Conservation (phyloP, 2,329 filamentous ascomycete species). For the Xylariales sp. region DNA sequence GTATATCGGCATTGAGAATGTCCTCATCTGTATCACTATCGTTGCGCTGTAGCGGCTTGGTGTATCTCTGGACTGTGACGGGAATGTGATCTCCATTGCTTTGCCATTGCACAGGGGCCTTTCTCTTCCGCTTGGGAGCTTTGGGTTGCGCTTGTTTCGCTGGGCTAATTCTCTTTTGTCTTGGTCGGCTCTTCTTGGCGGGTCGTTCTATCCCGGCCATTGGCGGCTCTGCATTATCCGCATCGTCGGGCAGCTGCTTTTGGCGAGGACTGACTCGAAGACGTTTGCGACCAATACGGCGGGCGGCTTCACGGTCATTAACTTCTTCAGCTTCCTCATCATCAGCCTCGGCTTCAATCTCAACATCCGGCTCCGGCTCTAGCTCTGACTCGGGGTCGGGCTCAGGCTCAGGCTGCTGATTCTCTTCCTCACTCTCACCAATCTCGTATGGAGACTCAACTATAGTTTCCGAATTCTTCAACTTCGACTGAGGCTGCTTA, state of each 20-base stretch:
- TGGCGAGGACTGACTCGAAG: constrained; percentile 53
- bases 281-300: constrained; percentile 57
- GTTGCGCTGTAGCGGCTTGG: constrained; percentile 56
- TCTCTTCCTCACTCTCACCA: constrained; percentile 44
- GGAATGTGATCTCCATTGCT: constrained; percentile 57
- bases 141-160: constrained; percentile 57
- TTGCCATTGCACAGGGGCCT: constrained; percentile 38
- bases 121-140: constrained; percentile 41
- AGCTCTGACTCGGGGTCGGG: neutral
- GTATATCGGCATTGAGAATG: constrained; percentile 63
- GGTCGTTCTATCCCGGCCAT: constrained; percentile 49
- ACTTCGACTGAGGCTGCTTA: constrained; percentile 45
- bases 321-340: constrained; percentile 58
- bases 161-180: constrained; percentile 54
- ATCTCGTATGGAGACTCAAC: constrained; percentile 34
- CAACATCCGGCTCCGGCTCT: constrained; percentile 15
- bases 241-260: constrained; percentile 55
- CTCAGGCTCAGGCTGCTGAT: constrained; percentile 16
- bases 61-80: constrained; percentile 71
- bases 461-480: constrained; percentile 32
- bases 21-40: constrained; percentile 56
- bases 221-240: constrained; percentile 54
- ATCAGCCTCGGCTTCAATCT: constrained; percentile 35
- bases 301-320: constrained; percentile 56
- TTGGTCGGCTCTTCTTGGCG: constrained; percentile 51